Percentiles rank a stretch among this genome's conserved stretches.
Evolutionary conservation across 2,329 filamentous ascomycete species (phyloP).

Genomic region (Colletotrichum magnum): DNA sequence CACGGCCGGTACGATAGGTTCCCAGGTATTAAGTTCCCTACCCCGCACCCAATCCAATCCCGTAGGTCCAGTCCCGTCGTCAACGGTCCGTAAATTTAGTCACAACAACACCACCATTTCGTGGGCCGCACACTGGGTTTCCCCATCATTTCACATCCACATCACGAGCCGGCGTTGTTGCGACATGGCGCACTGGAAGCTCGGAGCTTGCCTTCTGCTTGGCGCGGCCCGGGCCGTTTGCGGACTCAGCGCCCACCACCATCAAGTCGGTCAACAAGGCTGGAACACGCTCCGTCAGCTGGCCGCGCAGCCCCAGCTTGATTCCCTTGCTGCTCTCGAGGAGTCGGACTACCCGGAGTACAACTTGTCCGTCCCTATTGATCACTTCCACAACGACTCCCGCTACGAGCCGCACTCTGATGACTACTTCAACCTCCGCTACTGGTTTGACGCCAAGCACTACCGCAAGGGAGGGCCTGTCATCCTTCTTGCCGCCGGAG

Average conservation of each 20-base stretch:
- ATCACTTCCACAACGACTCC: constrained; percentile 87
- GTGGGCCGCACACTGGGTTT: constrained; percentile 24
- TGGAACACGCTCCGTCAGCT: constrained; percentile 32
- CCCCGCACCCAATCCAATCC: constrained; percentile 21
- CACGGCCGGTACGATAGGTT: no score
- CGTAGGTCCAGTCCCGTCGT: neutral
- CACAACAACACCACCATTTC: constrained; percentile 31
- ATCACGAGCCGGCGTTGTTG: constrained; percentile 10
- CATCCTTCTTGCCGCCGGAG: constrained; percentile 81
- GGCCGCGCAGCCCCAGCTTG: neutral
- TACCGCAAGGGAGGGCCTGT: constrained; percentile 86
- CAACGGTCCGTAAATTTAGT: constrained; percentile 26
- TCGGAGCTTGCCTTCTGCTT: constrained; percentile 29
- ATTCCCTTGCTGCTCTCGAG: constrained; percentile 10
- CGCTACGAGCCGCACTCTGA: constrained; percentile 83
- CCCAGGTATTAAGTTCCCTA: neutral
- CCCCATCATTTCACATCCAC: neutral
- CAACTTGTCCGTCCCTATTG: constrained; percentile 69
- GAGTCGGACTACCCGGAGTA: constrained; percentile 54
- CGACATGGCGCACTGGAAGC: constrained; percentile 27
- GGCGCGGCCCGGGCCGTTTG: constrained; percentile 24
- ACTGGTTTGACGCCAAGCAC: constrained; percentile 85
- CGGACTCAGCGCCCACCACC: constrained; percentile 21
- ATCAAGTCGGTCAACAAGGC: constrained; percentile 7
- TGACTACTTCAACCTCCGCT: constrained; percentile 78